Conservation (phyloP, 2,329 filamentous ascomycete genomes). For the Penicillium sp. region DNA sequence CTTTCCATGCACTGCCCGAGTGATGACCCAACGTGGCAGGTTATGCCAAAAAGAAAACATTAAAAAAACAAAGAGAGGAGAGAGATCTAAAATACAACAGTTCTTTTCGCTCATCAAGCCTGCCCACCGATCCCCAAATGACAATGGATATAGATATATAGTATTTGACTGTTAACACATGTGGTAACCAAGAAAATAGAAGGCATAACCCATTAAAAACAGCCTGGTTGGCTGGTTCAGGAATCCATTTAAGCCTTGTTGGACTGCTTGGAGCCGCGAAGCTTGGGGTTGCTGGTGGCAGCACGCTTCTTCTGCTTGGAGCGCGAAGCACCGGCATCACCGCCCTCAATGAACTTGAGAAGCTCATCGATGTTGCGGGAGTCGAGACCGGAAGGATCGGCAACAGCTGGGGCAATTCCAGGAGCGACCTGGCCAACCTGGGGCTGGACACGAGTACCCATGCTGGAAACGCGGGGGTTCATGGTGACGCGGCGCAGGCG, state of each 20-base stretch:
- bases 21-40: conserved; percentile 26
- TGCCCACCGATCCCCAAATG: conserved; percentile 23
- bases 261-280: conserved; percentile 46
- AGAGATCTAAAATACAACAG: conserved; percentile 35
- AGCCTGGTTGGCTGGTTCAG: conserved; percentile 14
- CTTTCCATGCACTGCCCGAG: conserved; percentile 34
- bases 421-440: conserved; percentile 62
- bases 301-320: conserved; percentile 49
- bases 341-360: conserved; percentile 89
- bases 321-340: conserved; percentile 42
- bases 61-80: conserved; percentile 35
- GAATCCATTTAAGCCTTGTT: conserved; percentile 30
- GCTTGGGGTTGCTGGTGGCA: conserved; percentile 46
- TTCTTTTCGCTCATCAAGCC: conserved; percentile 34
- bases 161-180: conserved; percentile 34
- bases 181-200: conserved; percentile 27
- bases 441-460: conserved; percentile 63
- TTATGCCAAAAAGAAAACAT: conserved; percentile 20
- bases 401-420: conserved; percentile 43
- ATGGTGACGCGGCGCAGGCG: conserved; percentile 73
- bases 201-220: conserved; percentile 8
- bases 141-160: conserved; percentile 21
- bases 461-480: conserved; percentile 57
- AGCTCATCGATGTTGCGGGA: conserved; percentile 89
- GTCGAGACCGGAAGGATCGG: conserved; percentile 57